Conservation (phyloP, 805 yeast genomes). For the Candida maltosa region DNA sequence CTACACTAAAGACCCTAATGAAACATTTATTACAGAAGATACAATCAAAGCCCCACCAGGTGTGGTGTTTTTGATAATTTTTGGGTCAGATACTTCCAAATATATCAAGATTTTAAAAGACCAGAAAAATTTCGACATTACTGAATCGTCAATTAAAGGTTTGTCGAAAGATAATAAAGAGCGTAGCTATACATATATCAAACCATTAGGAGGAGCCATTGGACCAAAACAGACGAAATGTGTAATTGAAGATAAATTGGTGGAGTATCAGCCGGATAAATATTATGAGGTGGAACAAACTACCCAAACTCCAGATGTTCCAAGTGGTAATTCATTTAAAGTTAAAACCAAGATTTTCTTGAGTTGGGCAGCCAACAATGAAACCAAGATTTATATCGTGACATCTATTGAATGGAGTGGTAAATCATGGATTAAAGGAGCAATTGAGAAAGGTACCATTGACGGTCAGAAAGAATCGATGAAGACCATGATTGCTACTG, state of each 20-base stretch:
- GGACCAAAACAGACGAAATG: constrained; percentile 79
- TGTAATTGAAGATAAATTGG: constrained; percentile 56
- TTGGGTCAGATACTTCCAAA: constrained; percentile 55
- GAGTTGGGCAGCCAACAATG: constrained; percentile 60
- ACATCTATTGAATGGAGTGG: constrained; percentile 69
- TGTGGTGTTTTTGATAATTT: constrained; percentile 52
- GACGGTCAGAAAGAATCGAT: constrained; percentile 69
- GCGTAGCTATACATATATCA: constrained; percentile 55
- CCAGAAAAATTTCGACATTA: constrained; percentile 64
- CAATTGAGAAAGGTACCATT: constrained; percentile 71
- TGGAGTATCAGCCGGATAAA: constrained; percentile 47
- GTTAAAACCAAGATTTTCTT: constrained; percentile 57
- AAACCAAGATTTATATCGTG: constrained; percentile 50
- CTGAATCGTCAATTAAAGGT: constrained; percentile 39
- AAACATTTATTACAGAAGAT: constrained; percentile 54
- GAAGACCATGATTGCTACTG: constrained; percentile 43
- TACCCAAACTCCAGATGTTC: constrained; percentile 79
- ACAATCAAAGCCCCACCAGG: constrained; percentile 63
- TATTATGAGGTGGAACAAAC: constrained; percentile 50
- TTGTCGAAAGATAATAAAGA: constrained; percentile 21
- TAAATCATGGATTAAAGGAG: constrained; percentile 74
- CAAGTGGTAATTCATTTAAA: constrained; percentile 67
- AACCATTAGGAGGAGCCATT: constrained; percentile 64
- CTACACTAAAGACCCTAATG: constrained; percentile 45
- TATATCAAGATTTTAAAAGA: constrained; percentile 44